Percentiles rank a stretch among this genome's conserved stretches.
Evolutionary conservation across 129 eudicot species (phyloP).

Genomic region (Tagetes erecta): DNA sequence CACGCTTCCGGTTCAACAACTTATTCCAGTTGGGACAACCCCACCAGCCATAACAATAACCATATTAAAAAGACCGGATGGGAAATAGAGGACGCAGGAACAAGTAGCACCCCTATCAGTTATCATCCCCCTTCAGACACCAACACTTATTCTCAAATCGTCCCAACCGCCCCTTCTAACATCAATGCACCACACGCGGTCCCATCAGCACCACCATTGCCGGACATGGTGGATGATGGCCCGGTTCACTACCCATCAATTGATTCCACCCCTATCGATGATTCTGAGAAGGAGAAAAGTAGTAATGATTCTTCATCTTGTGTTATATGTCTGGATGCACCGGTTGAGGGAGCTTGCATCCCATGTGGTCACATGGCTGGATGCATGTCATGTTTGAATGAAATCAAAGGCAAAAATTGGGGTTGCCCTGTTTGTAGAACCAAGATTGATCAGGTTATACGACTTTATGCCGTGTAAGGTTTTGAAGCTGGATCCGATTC

Average conservation of each 20-base stretch:
- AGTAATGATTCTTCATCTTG: conserved; percentile 56
- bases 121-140: conserved; percentile 32
- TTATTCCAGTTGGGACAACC: conserved; percentile 35
- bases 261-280: conserved; percentile 40
- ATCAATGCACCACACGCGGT: conserved; percentile 30
- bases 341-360: conserved; percentile 90
- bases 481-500: conserved; percentile 19
- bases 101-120: conserved; percentile 38
- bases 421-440: conserved; percentile 97
- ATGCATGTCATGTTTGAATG: conserved; percentile 92
- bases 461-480: conserved; percentile 73
- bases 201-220: conserved; percentile 66
- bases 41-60: conserved; percentile 10
- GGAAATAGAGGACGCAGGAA: conserved; percentile 36
- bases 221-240: conserved; percentile 56
- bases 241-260: conserved; percentile 81
- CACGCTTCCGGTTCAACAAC: conserved; percentile 29
- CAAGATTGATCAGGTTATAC: conserved; percentile 74
- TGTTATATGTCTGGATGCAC: conserved; percentile 92
- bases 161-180: conserved; percentile 38
- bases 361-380: conserved; percentile 99
- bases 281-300: conserved; percentile 36
- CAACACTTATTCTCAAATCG: conserved; percentile 32
- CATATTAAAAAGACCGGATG: conserved; percentile 22
- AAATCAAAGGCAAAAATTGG: conserved; percentile 81